Conservation (phyloP, 1,284 basidiomycete genomes). For the Omphalotus olearius region DNA sequence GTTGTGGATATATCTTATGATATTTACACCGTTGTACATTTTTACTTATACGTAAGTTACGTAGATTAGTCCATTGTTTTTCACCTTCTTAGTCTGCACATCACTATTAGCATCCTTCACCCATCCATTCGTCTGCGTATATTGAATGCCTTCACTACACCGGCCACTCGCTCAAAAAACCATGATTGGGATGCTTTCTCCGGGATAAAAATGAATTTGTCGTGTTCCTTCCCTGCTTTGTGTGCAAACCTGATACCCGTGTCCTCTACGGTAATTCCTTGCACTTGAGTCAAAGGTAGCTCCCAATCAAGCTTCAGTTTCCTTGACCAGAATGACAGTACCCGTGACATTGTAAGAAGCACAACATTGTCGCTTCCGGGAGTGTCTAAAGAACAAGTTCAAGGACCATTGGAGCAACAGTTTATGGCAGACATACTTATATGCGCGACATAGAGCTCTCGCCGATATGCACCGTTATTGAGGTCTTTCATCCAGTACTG, state of each 20-base stretch:
- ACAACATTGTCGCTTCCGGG: slow-evolving; percentile 83
- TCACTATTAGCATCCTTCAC: slow-evolving; percentile 16
- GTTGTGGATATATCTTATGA: slow-evolving; percentile 16
- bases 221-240: slow-evolving; percentile 66
- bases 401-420: neutral
- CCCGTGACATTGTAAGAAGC: slow-evolving; percentile 73
- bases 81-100: neutral
- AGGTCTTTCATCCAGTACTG: slow-evolving; percentile 97
- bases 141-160: slow-evolving; percentile 73
- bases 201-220: slow-evolving; percentile 73
- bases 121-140: slow-evolving; percentile 66
- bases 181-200: slow-evolving; percentile 71
- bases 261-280: slow-evolving; percentile 86
- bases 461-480: slow-evolving; percentile 80
- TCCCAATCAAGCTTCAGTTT: slow-evolving; percentile 91
- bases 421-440: slow-evolving; percentile 54
- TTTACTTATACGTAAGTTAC: slow-evolving; percentile 11
- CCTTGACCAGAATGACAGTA: slow-evolving; percentile 85
- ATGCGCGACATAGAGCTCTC: slow-evolving; percentile 90
- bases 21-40: slow-evolving; percentile 5
- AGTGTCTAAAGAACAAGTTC: slow-evolving; percentile 44
- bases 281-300: slow-evolving; percentile 82
- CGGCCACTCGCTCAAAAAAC: slow-evolving; percentile 74
- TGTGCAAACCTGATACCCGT: slow-evolving; percentile 85
- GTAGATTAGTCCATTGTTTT: slow-evolving; percentile 23